Base-by-base conservation (phyloP, 768 basidiomycete species). In the Dacryopinax spathularia region DNA sequence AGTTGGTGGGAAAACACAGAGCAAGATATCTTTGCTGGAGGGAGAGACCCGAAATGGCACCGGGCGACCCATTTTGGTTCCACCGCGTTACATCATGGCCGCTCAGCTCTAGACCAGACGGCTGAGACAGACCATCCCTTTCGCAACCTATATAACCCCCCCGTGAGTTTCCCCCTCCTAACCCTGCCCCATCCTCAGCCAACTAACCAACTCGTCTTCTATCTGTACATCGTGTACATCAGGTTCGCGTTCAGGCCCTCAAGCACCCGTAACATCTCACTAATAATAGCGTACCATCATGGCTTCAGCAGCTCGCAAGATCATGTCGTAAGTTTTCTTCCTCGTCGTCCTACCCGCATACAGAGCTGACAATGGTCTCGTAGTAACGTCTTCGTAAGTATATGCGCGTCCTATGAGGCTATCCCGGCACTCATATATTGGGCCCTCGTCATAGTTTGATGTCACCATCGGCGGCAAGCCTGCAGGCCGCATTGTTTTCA, bases 401-500 rank as follows among this genome's bases (percentile, higher is more conserved):
- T 29, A 56, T 29, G 13, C 25, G 13, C 48, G 25, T 56, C 48
- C 48, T 27, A n/a, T n/a, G 36, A n/a, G 36, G 25, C 5, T 27
- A 27, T 13, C 25, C 9, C 7, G 48, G 22, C 48, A 56, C 31
- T 5, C 13, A 56, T 29, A 18, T 22, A 41, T 7, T 6, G 16
- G 39, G 16, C 39, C 18, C 39, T 15, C 22, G 39, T 18, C 4
- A 41, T 27, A 69, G 69, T 73, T 73, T 63, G 77, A 80, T 66
- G 72, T 80, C 66, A 68, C 70, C 62, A 86, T 92, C 72, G 79
- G 82, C 73, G 73, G 74, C 16, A 71, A 79, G 56, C 81, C 84
- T 2, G 76, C 81, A 0, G 89, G 88, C 25, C 84, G 87, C 56
- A 82, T 96, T 72, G 77, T 82, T 64, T 93, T 97, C 84, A 86